Conservation (phyloP, 441 rosid genomes). For the Populus hybrid region DNA sequence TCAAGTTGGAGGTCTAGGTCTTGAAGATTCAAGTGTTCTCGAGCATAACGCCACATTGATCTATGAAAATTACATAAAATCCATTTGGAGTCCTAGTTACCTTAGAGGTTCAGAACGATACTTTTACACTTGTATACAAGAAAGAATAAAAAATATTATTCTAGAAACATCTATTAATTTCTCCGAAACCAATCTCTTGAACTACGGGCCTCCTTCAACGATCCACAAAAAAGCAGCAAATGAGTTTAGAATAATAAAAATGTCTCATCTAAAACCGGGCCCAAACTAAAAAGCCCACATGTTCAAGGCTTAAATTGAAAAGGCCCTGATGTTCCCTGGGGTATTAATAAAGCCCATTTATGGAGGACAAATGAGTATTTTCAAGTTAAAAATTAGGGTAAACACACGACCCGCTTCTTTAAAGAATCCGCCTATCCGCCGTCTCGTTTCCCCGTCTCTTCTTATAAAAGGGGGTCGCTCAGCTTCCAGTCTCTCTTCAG, state of each 20-base stretch:
- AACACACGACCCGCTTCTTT: neutral
- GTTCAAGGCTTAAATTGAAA: too few relatives aligned
- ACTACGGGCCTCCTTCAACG: neutral
- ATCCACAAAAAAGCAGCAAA: neutral
- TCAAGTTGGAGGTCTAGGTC: too few relatives aligned
- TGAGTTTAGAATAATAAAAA: neutral
- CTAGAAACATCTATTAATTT: too few relatives aligned
- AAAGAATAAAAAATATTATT: too few relatives aligned
- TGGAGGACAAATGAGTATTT: neutral
- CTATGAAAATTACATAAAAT: too few relatives aligned
- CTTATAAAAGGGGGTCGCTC: neutral
- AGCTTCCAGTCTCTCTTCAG: neutral
- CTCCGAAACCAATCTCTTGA: too few relatives aligned
- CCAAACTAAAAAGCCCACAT: neutral
- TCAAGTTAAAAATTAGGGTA: neutral
- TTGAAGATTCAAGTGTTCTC: too few relatives aligned
- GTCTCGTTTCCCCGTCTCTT: neutral
- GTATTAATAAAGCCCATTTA: neutral
- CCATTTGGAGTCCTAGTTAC: too few relatives aligned
- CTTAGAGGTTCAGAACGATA: too few relatives aligned
- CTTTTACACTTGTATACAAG: too few relatives aligned
- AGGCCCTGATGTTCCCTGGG: neutral
- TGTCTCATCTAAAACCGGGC: neutral
- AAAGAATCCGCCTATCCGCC: neutral
- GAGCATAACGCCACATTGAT: too few relatives aligned